phyloP scores from a whole-genome alignment of 1,284 basidiomycete genomes.

The Heterobasidion irregulare region DNA sequence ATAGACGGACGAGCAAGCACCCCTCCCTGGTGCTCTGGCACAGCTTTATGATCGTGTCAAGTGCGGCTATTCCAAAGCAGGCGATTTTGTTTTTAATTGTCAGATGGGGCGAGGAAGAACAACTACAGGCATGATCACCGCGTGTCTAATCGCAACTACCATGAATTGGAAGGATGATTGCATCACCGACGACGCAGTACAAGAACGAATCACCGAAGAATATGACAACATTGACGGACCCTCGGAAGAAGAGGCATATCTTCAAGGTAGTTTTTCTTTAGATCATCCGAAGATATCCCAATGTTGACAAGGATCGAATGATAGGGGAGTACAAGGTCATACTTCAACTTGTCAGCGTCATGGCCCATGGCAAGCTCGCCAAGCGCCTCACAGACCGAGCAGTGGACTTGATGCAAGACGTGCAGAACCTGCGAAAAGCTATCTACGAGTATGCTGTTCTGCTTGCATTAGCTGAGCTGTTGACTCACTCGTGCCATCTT shows the following conservation, averaged over 20 bases:
- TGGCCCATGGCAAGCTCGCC: slow-evolving; percentile 86
- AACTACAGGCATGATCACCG: slow-evolving; percentile 92
- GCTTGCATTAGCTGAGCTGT: background rate
- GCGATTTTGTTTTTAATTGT: slow-evolving; percentile 85
- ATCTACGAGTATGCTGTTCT: slow-evolving; percentile 67
- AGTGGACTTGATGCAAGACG: slow-evolving; percentile 88
- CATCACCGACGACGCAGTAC: slow-evolving; percentile 19
- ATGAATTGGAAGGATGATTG: slow-evolving; percentile 47
- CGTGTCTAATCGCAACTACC: slow-evolving; percentile 80
- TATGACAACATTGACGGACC: slow-evolving; percentile 71
- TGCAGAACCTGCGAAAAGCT: slow-evolving; percentile 89
- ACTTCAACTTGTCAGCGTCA: slow-evolving; percentile 85
- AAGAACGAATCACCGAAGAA: slow-evolving; percentile 28
- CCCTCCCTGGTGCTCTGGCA: slow-evolving; percentile 78
- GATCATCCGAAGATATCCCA: background rate
- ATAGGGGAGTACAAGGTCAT: slow-evolving; percentile 96
- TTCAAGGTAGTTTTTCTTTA: slow-evolving; percentile 59
- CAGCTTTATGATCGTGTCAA: slow-evolving; percentile 72
- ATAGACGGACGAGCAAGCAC: slow-evolving; percentile 94
- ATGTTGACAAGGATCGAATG: background rate
- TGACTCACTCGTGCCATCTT: background rate
- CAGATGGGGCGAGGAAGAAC: slow-evolving; percentile 80
- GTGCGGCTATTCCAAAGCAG: slow-evolving; percentile 50
- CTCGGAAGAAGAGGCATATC: slow-evolving; percentile 80
- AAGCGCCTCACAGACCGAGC: slow-evolving; percentile 87